Evolutionary conservation across 257 asterid species (phyloP).

Genomic region (Rhazya stricta): DNA sequence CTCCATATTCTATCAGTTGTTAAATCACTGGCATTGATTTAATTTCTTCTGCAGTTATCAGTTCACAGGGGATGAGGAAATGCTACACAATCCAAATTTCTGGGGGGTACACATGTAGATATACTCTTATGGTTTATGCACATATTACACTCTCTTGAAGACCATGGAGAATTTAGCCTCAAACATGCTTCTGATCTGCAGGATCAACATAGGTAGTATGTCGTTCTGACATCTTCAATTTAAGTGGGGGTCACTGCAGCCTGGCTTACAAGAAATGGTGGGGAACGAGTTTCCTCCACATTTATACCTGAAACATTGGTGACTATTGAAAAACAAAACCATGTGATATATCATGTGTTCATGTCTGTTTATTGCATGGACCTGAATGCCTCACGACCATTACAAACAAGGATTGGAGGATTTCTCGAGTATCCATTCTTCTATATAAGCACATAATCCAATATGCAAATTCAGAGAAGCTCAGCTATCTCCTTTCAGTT

Average conservation of each 20-base stretch:
- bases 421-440: neutral
- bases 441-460: constrained; percentile 1
- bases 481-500: constrained; percentile 1
- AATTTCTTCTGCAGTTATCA: too few relatives aligned
- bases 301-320: neutral
- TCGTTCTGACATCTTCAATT: neutral
- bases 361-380: neutral
- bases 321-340: neutral
- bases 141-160: too few relatives aligned
- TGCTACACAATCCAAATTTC: too few relatives aligned
- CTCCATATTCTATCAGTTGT: too few relatives aligned
- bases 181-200: too few relatives aligned
- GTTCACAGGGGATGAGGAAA: too few relatives aligned
- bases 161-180: too few relatives aligned
- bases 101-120: too few relatives aligned
- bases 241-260: neutral
- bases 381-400: neutral
- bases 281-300: neutral
- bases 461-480: neutral
- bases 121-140: too few relatives aligned
- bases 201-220: too few relatives aligned
- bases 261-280: neutral
- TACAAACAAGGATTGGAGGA: neutral
- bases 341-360: neutral
- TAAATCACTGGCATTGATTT: too few relatives aligned